Evolutionary conservation across 1,284 basidiomycete species (phyloP), one percentile per base, ranked within the genome.

Genomic region (Fistulinella staudtii): DNA sequence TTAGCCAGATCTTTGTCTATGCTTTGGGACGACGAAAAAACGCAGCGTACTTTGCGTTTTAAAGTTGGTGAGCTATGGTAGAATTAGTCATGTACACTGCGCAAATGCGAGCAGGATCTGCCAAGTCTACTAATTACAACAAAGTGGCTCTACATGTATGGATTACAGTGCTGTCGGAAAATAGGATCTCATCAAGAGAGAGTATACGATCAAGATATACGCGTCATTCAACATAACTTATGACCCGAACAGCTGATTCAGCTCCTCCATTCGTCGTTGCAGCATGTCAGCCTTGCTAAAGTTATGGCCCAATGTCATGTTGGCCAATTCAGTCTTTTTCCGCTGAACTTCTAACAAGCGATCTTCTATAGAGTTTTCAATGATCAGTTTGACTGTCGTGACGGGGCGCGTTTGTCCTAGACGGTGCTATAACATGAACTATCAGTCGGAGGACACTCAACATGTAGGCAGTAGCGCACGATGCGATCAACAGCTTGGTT

Each of bases 401-500:
- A 99, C 96, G 0, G 91, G 86, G 41, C 83, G 77, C 4, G 85
- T 94, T 65, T 99, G 96, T 22, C 93, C 93, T 41, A 97, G 75
- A 45, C 93, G 93, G 67, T 97, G 93, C 85, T 88, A 51, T 31
- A 37, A 5, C n/a, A n/a, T n/a, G n/a, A 40, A 50, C 30, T 22
- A n/a, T 49, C 35, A 48, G 52, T 37, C 53, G 29, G 27, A 18
- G 37, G 43, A 37, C 6, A 33, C 14, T 6, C 15, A 9, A 24
- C 18, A 22, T 15, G 18, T 33, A 46, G 39, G 23, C 31, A 22
- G 41, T 37, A 35, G 17, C 50, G 33, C 47, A 83, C 87, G 57
- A 95, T 93, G 50, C 94, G 83, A 73, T 96, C 88, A 43, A 95
- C 90, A 18, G 93, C 93, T 67, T 96, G 93, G 59, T 93, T 92